Base-by-base conservation (phyloP, 225 moss, liverwort and hornwort genomes). In the Neckera pumila region DNA sequence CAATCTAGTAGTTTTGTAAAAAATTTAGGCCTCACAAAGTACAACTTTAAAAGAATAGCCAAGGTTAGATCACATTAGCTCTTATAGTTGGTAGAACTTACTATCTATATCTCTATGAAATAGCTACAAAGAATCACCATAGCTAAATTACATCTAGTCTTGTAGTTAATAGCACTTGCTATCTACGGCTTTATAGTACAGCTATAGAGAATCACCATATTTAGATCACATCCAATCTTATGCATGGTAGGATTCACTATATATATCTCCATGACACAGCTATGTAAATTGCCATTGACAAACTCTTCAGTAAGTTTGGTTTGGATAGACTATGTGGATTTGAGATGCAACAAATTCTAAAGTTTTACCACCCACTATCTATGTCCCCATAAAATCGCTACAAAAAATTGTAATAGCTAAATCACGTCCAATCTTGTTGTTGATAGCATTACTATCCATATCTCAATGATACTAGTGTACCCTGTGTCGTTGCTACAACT, bases 1-100 rank as follows among this genome's bases (percentile, higher is more conserved):
- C 17, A 72, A 40, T 42, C 42, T 42, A 14, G 4, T 0, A 42
- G 0, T 71, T 23, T 16, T 42, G 8, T 16, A 47, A 17, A 45
- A 14, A 47, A 17, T 0, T 1, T 0, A 30, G 1, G 12, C 31
- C 4, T 47, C 3, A 31, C 4, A 11, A 7, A 11, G 6, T 18
- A 31, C 30, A 47, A 47, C 4, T 74, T 28, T 10, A 28, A 45
- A 5, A 17, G 3, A 73, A 27, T 72, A 28, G 27, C 28, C 6
- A 73, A 73, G 2, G 17, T 45, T 11, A 73, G 3, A 45, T 18
- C 11, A 17, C 17, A 28, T 72, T 17, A 72, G 10, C 3, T 43
- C 9, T 72, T 28, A 28, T 2, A 26, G 5, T 27, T 43, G 9
- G 15, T 72, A 27, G 17, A 40, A 43, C 10, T 72, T 8, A 17